phyloP scores from a whole-genome alignment of 2,329 filamentous ascomycete species.

The Zymoseptoria passerinii region DNA sequence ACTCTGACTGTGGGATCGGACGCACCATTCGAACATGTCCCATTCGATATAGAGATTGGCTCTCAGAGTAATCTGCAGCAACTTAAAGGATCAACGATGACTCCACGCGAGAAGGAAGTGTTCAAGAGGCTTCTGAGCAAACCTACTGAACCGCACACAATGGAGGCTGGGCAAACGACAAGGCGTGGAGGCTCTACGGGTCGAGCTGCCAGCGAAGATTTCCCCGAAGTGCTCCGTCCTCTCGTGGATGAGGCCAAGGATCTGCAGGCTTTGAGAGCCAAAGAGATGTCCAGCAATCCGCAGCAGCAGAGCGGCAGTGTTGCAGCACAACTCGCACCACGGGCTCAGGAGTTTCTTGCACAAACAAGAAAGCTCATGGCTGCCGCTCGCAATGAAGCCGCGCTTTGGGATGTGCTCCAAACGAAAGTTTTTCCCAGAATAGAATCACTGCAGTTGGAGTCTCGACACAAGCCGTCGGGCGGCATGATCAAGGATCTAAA shows the following conservation, averaged over 20 bases:
- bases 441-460: constrained; percentile 8
- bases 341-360: constrained; percentile 22
- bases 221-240: constrained; percentile 14
- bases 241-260: constrained; percentile 15
- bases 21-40: constrained; percentile 3
- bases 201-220: not conserved
- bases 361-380: constrained; percentile 50
- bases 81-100: constrained; percentile 15
- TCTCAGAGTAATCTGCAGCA: constrained; percentile 4
- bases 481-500: constrained; percentile 1
- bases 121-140: constrained; percentile 12
- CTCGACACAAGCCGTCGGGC: not conserved
- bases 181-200: not conserved
- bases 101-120: constrained; percentile 12
- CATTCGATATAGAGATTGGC: constrained; percentile 11
- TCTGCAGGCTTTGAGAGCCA: not conserved
- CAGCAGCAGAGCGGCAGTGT: not conserved
- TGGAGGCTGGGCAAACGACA: not conserved
- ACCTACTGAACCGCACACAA: not conserved
- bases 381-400: constrained; percentile 50
- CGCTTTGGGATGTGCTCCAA: constrained; percentile 61
- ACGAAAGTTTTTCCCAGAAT: constrained; percentile 42
- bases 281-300: not conserved
- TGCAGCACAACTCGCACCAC: not conserved
- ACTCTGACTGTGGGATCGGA: not conserved